Base-by-base conservation (phyloP, 345 rosid species). In the Acer negundo region DNA sequence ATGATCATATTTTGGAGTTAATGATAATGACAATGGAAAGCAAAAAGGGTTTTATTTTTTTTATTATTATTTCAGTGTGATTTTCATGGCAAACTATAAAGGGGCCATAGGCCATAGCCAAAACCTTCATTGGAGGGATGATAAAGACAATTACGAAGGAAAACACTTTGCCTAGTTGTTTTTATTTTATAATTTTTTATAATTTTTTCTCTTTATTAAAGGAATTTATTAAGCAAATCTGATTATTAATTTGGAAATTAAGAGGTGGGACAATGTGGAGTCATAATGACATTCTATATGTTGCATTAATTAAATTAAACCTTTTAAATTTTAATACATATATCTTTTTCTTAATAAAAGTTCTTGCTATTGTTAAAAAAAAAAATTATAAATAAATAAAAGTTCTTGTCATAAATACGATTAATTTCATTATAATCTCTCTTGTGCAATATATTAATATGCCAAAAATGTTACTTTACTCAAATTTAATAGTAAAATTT, bases 11-110 rank as follows among this genome's bases (percentile, higher is more conserved):
- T 70, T 76, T 68, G 47, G 47, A 62, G 23, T 35, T 22, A 77
- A 78, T 75, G 69, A 79, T 75, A 44, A 79, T 77, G 76, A 44
- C 42, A 19, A 62, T 22, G 22, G 23, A 74, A 76, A 78, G 80
- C 68, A 58, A 59, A 20, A 19, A 69, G 53, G 62, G 69, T 35
- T 26, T 64, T 19, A 9, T 66, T 69, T n/a, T 49, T 47, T 49
- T 20, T 20, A 4, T 58, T 58, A 6, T 5, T 58, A 31, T 31
- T 31, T 5, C 1, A n/a, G 19, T 46, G 68, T 62, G 35, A 49
- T 66, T 42, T 78, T 65, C 5, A 44, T 26, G 19, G 61, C 5
- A 16, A 56, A 17, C 38, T 31, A 31, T 56, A 19, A 56, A 17
- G 23, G n/a, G 62, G n/a, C 6, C 38, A 28, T 28, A 20, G 61